Conservation (phyloP, 2,329 filamentous ascomycete genomes). For the Alternaria rosae region DNA sequence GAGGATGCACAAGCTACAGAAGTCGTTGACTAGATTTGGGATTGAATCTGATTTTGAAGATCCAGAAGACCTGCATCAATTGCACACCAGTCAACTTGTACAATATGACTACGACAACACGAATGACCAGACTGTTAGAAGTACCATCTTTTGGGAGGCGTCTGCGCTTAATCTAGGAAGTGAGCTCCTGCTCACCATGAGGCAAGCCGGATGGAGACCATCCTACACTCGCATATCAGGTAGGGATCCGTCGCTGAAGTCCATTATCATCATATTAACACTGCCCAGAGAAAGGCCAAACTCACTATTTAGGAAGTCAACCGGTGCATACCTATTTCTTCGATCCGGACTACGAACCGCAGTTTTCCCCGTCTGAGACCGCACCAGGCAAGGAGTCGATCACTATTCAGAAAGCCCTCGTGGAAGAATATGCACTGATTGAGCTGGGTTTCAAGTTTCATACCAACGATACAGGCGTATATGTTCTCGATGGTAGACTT, state of each 20-base stretch:
- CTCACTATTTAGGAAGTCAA: conserved; percentile 28
- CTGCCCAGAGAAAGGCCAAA: conserved; percentile 16
- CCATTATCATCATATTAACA: neutral
- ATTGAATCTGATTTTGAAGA: conserved; percentile 3
- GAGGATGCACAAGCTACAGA: neutral
- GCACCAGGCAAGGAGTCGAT: neutral
- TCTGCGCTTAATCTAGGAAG: conserved; percentile 22
- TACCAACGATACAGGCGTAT: neutral
- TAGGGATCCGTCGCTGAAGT: neutral
- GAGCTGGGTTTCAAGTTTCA: neutral
- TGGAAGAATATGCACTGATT: conserved; percentile 4
- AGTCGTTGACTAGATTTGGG: neutral
- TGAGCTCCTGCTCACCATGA: conserved; percentile 26
- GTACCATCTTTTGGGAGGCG: conserved; percentile 32
- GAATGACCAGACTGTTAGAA: conserved; percentile 7
- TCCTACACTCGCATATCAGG: conserved; percentile 27
- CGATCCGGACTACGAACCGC: conserved; percentile 26
- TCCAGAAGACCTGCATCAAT: neutral
- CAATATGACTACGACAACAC: neutral
- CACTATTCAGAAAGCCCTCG: neutral
- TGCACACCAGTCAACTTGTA: neutral
- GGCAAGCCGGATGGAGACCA: conserved; percentile 28
- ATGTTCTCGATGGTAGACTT: neutral
- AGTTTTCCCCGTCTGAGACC: conserved; percentile 10
- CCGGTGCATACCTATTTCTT: conserved; percentile 35